Base-by-base conservation (phyloP, 2,329 filamentous ascomycete species). In the Penicillium sp. region DNA sequence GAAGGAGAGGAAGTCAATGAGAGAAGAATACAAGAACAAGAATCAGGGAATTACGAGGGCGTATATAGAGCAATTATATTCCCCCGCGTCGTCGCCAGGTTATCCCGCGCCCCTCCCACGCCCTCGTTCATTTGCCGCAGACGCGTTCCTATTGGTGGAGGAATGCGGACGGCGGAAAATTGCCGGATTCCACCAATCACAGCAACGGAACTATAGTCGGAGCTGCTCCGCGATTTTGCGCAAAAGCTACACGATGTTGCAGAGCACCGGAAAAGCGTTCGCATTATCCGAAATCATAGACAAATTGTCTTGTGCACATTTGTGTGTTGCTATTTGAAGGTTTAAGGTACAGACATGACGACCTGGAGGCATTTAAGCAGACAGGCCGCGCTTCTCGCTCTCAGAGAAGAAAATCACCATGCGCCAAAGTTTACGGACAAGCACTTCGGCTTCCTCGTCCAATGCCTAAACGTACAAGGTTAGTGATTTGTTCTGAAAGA, bases 321-420 rank as follows among this genome's bases (percentile, higher is more conserved):
- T 36, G 34, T 36, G 24, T 8, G 24, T 8, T 27, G 34, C 34
- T 36, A 36, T 36, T n/a, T 16, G 5, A n/a, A n/a, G 18, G 18
- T 10, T 21, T 18, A 8, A 22, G 24, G 29, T 8, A 39, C 11
- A 22, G 16, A 11, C 29, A 38, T 38, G 46, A 22, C 13, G 38
- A 16, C 36, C 22, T 16, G n/a, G 18, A 45, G 40, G 14, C 18
- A 24, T 46, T 56, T 79, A 91, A 47, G 86, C 84, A 18, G 89
- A 89, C 57, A 97, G 79, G 2, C 92, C 92, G 59, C 92, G 82
- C 79, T 94, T 96, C 82, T 96, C 93, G 68, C 89, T 90, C 75
- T 97, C 93, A 5, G 91, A 94, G 68, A 93, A 97, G 85, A 97
- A 97, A 67, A 97, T 96, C 54, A 97, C 87, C 91, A 97, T 96